Evolutionary conservation across 2,329 filamentous ascomycete species (phyloP).

Genomic region (Lasiodiplodia theobromae): DNA sequence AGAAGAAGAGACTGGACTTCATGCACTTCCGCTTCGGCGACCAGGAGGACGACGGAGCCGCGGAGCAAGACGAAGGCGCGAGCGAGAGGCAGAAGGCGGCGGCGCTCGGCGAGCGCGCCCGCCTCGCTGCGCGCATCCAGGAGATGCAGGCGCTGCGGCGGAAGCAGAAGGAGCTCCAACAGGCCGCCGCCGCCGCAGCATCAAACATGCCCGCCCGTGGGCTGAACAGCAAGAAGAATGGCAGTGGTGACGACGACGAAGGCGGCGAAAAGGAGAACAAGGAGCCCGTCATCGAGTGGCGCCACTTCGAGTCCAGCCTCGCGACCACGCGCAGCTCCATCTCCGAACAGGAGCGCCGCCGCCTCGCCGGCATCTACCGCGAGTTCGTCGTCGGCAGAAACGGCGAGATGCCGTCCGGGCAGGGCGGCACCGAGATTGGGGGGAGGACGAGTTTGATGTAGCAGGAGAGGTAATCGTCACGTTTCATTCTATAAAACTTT

Average conservation of each 20-base stretch:
- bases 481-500: neutral
- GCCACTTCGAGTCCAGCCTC: conserved; percentile 80
- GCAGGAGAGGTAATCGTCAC: neutral
- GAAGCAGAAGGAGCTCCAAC: conserved; percentile 63
- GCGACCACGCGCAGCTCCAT: conserved; percentile 82
- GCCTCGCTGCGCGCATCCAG: conserved; percentile 81
- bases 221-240: conserved; percentile 31
- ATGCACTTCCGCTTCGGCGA: conserved; percentile 82
- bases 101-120: conserved; percentile 76
- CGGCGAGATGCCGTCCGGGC: conserved; percentile 93
- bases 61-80: conserved; percentile 36
- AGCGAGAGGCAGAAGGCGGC: conserved; percentile 50
- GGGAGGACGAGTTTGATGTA: conserved; percentile 94
- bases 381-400: conserved; percentile 94
- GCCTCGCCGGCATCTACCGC: conserved; percentile 81
- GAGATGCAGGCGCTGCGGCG: conserved; percentile 76
- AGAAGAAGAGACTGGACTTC: conserved; percentile 40
- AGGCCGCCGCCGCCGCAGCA: conserved; percentile 31
- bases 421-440: conserved; percentile 90
- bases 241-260: conserved; percentile 32
- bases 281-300: conserved; percentile 85
- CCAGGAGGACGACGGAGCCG: neutral
- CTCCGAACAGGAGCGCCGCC: conserved; percentile 74
- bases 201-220: neutral
- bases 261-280: conserved; percentile 54